These are phyloP conservation scores for Claviceps lovelessii DNA, from an alignment of 2,329 filamentous ascomycete species.

Conservation along the genomic window DNA sequence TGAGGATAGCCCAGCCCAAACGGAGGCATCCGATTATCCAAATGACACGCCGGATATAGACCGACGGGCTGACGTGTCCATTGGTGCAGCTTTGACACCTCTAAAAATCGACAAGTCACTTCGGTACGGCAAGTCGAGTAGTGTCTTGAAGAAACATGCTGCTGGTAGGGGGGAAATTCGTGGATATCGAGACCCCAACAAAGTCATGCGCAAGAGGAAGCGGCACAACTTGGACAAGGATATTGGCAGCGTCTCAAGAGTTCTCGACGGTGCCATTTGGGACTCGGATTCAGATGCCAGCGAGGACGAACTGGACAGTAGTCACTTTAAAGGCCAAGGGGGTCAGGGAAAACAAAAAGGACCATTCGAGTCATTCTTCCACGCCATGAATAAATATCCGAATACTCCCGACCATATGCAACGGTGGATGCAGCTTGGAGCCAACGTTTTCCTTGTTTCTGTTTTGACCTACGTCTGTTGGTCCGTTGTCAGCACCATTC, in stretches of 20 bases:
- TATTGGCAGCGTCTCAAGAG: conserved; percentile 33
- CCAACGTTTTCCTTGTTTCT: conserved; percentile 49
- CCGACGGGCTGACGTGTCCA: conserved; percentile 26
- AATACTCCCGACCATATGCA: conserved; percentile 45
- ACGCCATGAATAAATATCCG: conserved; percentile 41
- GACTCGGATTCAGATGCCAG: conserved; percentile 35
- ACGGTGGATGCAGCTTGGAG: conserved; percentile 42
- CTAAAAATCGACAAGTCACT: conserved; percentile 31
- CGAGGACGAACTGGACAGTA: conserved; percentile 9
- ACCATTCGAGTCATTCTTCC: conserved; percentile 31
- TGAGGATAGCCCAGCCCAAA: conserved; percentile 46
- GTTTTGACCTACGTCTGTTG: conserved; percentile 52
- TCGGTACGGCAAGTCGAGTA: conserved; percentile 27
- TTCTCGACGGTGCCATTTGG: conserved; percentile 28
- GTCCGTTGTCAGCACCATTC: conserved; percentile 54
- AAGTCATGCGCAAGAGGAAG: conserved; percentile 37
- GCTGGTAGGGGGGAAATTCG: conserved; percentile 54
- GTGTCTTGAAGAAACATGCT: conserved; percentile 25
- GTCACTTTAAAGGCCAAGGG: conserved; percentile 13
- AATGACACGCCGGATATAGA: conserved; percentile 40
- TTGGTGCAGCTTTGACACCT: conserved; percentile 31
- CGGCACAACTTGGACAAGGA: conserved; percentile 37
- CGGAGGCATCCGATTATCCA: conserved; percentile 39
- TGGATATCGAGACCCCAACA: conserved; percentile 24
- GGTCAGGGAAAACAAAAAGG: conserved; percentile 12